Evolutionary conservation across 306 rosid species (phyloP).

Genomic region (Sicyos edulis): DNA sequence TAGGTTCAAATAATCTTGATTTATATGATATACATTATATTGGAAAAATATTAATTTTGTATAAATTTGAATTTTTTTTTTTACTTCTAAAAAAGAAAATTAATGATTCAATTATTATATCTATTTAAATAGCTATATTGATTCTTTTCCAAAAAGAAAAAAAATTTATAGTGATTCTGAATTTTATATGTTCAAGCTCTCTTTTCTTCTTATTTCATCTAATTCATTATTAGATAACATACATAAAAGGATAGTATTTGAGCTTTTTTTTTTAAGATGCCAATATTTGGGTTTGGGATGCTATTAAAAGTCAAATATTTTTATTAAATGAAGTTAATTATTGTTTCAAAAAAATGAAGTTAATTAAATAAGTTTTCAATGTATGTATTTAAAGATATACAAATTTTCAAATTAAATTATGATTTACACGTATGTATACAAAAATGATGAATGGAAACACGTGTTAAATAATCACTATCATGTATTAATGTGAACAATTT

Average conservation of each 20-base stretch:
- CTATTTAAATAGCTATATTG: background rate
- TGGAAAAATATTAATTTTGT: background rate
- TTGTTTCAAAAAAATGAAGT: too few relatives aligned
- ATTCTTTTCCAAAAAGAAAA: too few relatives aligned
- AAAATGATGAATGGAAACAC: background rate
- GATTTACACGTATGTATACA: too few relatives aligned
- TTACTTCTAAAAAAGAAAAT: background rate
- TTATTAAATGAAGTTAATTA: background rate
- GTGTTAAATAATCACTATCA: constrained; percentile 1
- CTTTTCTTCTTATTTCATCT: background rate
- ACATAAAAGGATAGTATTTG: background rate
- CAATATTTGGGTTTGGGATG: background rate
- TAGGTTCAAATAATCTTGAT: background rate
- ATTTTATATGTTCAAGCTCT: background rate
- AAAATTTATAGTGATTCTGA: background rate
- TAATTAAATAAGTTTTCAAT: background rate
- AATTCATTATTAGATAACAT: too few relatives aligned
- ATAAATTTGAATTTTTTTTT: constrained; percentile 1
- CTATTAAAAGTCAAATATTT: constrained; percentile 3
- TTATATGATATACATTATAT: too few relatives aligned
- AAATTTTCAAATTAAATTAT: background rate
- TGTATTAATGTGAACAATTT: background rate
- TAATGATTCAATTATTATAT: background rate
- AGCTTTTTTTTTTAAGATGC: too few relatives aligned
- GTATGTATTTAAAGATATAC: background rate